Evolutionary conservation across 2,329 filamentous ascomycete genomes (phyloP), one percentile per base, ranked within the genome.

Genomic region (Cytospora piceae): DNA sequence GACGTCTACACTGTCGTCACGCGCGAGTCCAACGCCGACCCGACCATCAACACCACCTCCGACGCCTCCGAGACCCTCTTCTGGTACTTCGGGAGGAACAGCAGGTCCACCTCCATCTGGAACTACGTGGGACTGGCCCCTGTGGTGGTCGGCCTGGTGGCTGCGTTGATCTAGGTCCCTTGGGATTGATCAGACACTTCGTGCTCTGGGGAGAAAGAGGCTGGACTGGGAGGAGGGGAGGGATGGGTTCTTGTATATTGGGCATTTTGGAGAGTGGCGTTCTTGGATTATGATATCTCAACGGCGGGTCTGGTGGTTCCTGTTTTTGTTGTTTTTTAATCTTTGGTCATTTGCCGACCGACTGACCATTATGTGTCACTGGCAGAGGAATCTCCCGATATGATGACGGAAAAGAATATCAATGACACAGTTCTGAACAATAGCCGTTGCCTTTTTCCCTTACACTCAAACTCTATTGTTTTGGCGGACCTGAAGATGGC

Each of bases 1-100:
- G 83, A 89, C 69, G 82, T 97, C 70, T 97, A 93, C 81, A 88
- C 90, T 66, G 83, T 89, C 72, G 83, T 83, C 61, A 84, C 81
- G 32, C 79, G 79, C 65, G 74, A 76, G 24, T 76, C 80, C 20
- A 78, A 77, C 68, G 71, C 72, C 65, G 72, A 77, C 51, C 70
- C 72, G 14, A 76, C 76, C 68, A 69, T 72, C 67, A 74, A 76
- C 68, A 69, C 72, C 67, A 74, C 74, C 46, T 76, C 74, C 42
- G 75, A 67, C 65, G 74, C 71, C 53, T 58, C 73, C 58, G 67
- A 69, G 39, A 64, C 64, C 8, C 12, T 60, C 7, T 67, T 75
- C 49, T 71, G 74, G 63, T 71, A 72, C 55, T 75, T 75, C 56
- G 68, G 69, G 54, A 55, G 70, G 46, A 63, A 70, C 58, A 58